Conservation (phyloP, 495 filamentous ascomycete genomes). For the Staphylotrichum tortipilum region DNA sequence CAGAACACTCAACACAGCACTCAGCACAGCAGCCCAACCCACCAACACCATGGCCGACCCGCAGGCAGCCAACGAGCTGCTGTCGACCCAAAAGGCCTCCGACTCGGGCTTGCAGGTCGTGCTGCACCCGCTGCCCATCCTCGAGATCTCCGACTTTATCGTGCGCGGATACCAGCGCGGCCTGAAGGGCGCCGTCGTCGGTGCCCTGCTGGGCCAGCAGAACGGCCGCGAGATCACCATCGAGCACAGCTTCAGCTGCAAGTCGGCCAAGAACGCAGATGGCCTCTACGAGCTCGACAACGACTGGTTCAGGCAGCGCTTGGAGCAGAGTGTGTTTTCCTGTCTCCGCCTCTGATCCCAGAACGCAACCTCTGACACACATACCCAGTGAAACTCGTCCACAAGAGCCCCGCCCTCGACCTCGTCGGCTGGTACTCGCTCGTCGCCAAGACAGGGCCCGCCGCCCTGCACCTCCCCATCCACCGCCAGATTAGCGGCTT, state of each 20-base stretch:
- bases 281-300: conserved; percentile 48
- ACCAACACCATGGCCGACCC: conserved; percentile 12
- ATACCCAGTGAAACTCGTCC: conserved; percentile 75
- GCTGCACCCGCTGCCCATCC: conserved; percentile 87
- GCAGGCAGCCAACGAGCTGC: conserved; percentile 19
- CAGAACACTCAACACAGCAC: too few species aligned
- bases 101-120: conserved; percentile 75
- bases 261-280: conserved; percentile 43
- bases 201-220: conserved; percentile 81
- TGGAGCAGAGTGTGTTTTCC: conserved; percentile 67
- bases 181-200: conserved; percentile 67
- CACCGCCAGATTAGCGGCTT: conserved; percentile 66
- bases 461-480: conserved; percentile 55
- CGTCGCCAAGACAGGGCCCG: conserved; percentile 64
- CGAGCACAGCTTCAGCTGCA: conserved; percentile 85
- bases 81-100: conserved; percentile 49
- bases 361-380: background rate
- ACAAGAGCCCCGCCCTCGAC: conserved; percentile 73
- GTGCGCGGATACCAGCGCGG: conserved; percentile 76
- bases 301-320: conserved; percentile 66
- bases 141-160: conserved; percentile 95
- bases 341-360: background rate
- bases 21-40: too few species aligned
- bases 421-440: conserved; percentile 95
- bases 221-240: conserved; percentile 84